Conservation (phyloP, 1,139 yeast species). For the Kodamaea derodonti region DNA sequence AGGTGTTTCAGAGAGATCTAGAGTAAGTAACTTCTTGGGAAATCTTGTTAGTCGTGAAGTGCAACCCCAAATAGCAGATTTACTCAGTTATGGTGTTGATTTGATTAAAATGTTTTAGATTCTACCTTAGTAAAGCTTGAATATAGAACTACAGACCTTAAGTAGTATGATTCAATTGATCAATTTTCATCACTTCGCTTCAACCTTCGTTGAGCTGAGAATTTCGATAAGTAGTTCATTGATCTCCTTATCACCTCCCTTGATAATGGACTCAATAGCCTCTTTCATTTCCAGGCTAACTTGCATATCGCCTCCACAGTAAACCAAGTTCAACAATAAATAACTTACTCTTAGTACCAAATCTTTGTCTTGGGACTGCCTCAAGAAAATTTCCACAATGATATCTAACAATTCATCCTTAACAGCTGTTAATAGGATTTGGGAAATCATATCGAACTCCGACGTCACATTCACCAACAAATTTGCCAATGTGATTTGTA, state of each 20-base stretch:
- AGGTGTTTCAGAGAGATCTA: too few relatives aligned
- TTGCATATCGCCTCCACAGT: constrained; percentile 16
- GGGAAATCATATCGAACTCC: constrained; percentile 43
- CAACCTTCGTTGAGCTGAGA: too few relatives aligned
- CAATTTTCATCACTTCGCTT: too few relatives aligned
- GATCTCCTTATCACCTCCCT: constrained; percentile 15
- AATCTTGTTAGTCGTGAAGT: too few relatives aligned
- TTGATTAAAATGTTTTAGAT: too few relatives aligned
- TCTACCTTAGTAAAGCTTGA: too few relatives aligned
- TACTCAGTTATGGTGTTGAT: too few relatives aligned
- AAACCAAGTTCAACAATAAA: constrained; percentile 29
- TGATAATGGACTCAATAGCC: constrained; percentile 16
- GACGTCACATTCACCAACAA: constrained; percentile 48
- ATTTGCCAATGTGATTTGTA: constrained; percentile 44
- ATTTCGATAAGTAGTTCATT: too few relatives aligned
- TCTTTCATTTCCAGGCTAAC: constrained; percentile 16
- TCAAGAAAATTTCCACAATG: constrained; percentile 21
- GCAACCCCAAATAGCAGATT: too few relatives aligned
- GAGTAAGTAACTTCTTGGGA: too few relatives aligned
- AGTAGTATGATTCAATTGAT: too few relatives aligned
- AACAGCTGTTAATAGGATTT: constrained; percentile 27
- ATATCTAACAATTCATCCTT: constrained; percentile 21
- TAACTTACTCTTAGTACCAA: constrained; percentile 35
- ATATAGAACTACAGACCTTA: too few relatives aligned
- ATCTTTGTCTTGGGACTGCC: constrained; percentile 27